phyloP scores from a whole-genome alignment of 495 filamentous ascomycete genomes.

The Astrocystis sublimbata region DNA sequence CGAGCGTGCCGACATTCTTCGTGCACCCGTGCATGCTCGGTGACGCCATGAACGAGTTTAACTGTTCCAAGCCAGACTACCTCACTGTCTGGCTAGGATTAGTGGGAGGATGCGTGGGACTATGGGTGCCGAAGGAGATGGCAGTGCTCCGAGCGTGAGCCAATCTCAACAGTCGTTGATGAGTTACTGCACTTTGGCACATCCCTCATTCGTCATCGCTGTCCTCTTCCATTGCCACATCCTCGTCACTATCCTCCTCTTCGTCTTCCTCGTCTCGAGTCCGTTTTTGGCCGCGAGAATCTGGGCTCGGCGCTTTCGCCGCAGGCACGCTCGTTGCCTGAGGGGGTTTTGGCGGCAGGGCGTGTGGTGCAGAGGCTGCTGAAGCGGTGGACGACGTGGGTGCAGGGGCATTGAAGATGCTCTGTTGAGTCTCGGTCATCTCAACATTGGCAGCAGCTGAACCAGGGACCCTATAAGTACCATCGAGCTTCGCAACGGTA shows the following conservation, averaged over 20 bases:
- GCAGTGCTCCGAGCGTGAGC: slow-evolving; percentile 28
- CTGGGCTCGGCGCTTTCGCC: slow-evolving; percentile 45
- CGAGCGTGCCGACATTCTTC: slow-evolving; percentile 72
- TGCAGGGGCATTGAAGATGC: slow-evolving; percentile 72
- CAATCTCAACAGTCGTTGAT: neutral
- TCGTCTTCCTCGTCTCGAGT: slow-evolving; percentile 68
- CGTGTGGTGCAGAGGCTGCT: slow-evolving; percentile 43
- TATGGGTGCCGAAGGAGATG: slow-evolving; percentile 66
- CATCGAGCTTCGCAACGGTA: slow-evolving; percentile 84
- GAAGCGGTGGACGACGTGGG: slow-evolving; percentile 48
- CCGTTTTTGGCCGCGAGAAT: slow-evolving; percentile 61
- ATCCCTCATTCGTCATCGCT: slow-evolving; percentile 57
- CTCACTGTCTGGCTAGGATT: slow-evolving; percentile 79
- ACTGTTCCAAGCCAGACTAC: slow-evolving; percentile 63
- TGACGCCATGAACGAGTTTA: slow-evolving; percentile 65
- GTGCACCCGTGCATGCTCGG: slow-evolving; percentile 86
- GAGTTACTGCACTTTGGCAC: slow-evolving; percentile 2
- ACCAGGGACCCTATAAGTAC: slow-evolving; percentile 73
- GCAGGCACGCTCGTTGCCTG: slow-evolving; percentile 41
- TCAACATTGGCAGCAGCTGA: slow-evolving; percentile 55
- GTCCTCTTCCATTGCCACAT: slow-evolving; percentile 74
- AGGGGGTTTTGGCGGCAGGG: slow-evolving; percentile 43
- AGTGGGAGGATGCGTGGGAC: slow-evolving; percentile 69
- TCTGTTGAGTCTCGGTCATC: slow-evolving; percentile 76
- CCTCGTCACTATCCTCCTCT: slow-evolving; percentile 59